A percentile compares a stretch with the other conserved stretches of the same genome.
Conservation (phyloP, 768 basidiomycete species). For the Tricholomella constricta region DNA sequence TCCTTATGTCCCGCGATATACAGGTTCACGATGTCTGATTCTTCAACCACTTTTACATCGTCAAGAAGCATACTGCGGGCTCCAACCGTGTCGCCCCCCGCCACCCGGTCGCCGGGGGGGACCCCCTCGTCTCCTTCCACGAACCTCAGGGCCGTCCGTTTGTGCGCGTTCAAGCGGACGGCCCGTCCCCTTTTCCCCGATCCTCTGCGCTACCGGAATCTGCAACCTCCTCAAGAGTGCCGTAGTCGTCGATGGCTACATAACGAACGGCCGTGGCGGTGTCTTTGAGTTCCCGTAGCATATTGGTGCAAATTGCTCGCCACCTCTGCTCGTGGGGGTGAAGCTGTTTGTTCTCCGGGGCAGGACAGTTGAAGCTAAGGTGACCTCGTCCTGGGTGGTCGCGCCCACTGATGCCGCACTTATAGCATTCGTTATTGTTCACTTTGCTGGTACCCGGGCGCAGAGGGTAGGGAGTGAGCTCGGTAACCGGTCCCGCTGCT, state of each 20-base stretch:
- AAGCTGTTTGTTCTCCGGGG: neutral
- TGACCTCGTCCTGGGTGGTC: neutral
- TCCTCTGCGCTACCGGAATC: neutral
- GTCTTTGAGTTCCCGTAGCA: neutral
- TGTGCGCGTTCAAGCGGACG: neutral
- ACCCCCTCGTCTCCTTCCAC: neutral
- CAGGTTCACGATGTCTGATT: neutral
- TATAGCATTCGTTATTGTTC: neutral
- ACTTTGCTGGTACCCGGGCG: neutral
- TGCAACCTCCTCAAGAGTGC: neutral
- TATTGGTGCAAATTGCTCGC: neutral
- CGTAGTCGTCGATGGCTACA: neutral
- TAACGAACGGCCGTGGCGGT: neutral
- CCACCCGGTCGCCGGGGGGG: neutral
- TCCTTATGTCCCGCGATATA: neutral
- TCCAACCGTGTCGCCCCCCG: neutral
- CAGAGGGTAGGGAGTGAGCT: constrained; percentile 1
- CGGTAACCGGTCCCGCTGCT: neutral
- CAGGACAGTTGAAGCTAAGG: neutral
- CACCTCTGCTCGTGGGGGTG: neutral
- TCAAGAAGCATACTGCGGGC: neutral
- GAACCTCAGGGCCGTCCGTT: neutral
- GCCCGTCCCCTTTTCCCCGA: constrained; percentile 13
- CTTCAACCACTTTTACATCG: neutral
- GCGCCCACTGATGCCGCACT: neutral